Conservation (phyloP, 1,284 basidiomycete genomes). For the Cystobasidium sp. region DNA sequence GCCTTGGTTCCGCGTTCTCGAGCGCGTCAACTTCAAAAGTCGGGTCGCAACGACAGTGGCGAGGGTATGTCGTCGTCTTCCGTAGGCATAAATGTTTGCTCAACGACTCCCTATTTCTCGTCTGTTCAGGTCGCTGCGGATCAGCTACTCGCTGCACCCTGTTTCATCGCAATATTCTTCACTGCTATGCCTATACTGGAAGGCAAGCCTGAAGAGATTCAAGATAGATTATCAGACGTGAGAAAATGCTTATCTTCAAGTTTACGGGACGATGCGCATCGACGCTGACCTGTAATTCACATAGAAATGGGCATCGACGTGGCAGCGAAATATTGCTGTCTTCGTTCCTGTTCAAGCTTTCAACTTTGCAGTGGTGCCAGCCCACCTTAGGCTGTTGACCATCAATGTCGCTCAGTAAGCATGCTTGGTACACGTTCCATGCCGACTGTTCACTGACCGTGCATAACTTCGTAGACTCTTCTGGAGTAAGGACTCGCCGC, state of each 20-base stretch:
- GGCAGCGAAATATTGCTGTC: constrained; percentile 70
- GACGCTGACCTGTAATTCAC: neutral
- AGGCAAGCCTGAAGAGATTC: constrained; percentile 41
- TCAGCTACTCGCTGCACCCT: constrained; percentile 40
- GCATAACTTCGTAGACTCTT: constrained; percentile 22
- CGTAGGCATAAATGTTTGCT: neutral
- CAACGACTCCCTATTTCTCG: constrained; percentile 11
- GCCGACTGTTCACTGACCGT: neutral
- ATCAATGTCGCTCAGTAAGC: constrained; percentile 42
- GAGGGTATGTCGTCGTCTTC: constrained; percentile 46
- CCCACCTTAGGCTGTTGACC: constrained; percentile 23
- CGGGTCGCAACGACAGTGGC: constrained; percentile 48
- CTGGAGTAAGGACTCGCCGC: constrained; percentile 25
- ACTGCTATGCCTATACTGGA: constrained; percentile 43
- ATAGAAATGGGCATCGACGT: constrained; percentile 57
- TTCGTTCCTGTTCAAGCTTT: constrained; percentile 38
- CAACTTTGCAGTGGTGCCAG: constrained; percentile 29
- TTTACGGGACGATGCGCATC: neutral
- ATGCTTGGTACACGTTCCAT: neutral
- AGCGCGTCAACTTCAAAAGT: constrained; percentile 50
- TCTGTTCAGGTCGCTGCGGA: constrained; percentile 63
- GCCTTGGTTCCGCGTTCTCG: constrained; percentile 46
- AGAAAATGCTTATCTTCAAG: neutral
- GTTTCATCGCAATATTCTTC: constrained; percentile 42
- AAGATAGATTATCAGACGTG: constrained; percentile 29